Evolutionary conservation across 2,329 filamentous ascomycete genomes (phyloP).

Genomic region (Helotiales sp.): DNA sequence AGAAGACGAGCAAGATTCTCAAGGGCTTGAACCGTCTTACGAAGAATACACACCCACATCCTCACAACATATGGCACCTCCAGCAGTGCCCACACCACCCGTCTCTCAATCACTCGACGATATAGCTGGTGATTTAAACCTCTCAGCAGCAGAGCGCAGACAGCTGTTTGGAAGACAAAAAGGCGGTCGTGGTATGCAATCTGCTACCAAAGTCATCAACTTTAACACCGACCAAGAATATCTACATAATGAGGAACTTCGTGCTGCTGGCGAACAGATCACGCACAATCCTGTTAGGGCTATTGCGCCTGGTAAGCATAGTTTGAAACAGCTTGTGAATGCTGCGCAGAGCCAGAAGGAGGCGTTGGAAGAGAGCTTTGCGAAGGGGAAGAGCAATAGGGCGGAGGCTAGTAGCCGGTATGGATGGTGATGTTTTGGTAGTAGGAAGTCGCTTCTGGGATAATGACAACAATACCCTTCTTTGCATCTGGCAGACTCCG

Average conservation of each 20-base stretch:
- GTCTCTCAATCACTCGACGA: slow-evolving; percentile 63
- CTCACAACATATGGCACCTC: slow-evolving; percentile 32
- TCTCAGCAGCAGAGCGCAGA: slow-evolving; percentile 76
- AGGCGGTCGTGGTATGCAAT: slow-evolving; percentile 45
- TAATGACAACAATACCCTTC: background rate
- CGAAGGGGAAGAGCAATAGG: slow-evolving; percentile 76
- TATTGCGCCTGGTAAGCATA: slow-evolving; percentile 88
- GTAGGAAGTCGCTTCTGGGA: background rate
- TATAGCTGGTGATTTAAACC: slow-evolving; percentile 78
- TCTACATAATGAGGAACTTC: slow-evolving; percentile 77
- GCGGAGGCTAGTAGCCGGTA: slow-evolving; percentile 83
- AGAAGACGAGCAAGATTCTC: slow-evolving; percentile 25
- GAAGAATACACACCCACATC: slow-evolving; percentile 41
- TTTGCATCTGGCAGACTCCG: too few relatives aligned
- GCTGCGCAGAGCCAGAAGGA: slow-evolving; percentile 82
- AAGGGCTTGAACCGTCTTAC: slow-evolving; percentile 34
- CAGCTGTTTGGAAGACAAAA: slow-evolving; percentile 80
- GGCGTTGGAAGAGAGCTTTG: slow-evolving; percentile 90
- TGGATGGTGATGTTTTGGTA: slow-evolving; percentile 65
- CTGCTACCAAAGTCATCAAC: slow-evolving; percentile 73
- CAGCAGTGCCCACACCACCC: slow-evolving; percentile 36
- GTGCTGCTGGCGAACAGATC: slow-evolving; percentile 69
- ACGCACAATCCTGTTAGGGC: slow-evolving; percentile 82
- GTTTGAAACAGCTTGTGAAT: slow-evolving; percentile 83
- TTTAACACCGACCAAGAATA: slow-evolving; percentile 94